Conservation (phyloP, 306 rosid genomes). For the Pueraria montana region DNA sequence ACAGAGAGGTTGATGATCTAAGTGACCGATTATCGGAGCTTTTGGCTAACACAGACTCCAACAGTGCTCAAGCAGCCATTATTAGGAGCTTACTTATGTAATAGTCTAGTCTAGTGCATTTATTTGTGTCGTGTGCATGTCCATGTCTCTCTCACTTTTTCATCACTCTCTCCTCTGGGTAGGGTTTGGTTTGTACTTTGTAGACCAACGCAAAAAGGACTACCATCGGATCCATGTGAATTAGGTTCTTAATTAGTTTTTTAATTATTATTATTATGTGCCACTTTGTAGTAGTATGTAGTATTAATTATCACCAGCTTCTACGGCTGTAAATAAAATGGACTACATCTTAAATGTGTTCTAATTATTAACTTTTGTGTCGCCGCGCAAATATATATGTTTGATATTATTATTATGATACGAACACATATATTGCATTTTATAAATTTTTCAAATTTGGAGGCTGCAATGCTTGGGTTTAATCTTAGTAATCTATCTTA, state of each 20-base stretch:
- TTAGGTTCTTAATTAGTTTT: slow-evolving; percentile 47
- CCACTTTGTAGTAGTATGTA: slow-evolving; percentile 47
- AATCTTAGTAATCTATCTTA: slow-evolving; percentile 41
- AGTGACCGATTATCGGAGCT: slow-evolving; percentile 87
- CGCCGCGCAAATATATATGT: not conserved
- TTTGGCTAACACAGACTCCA: slow-evolving; percentile 72
- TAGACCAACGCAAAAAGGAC: slow-evolving; percentile 47
- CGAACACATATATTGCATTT: not conserved
- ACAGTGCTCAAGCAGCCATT: slow-evolving; percentile 89
- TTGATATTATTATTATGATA: not conserved
- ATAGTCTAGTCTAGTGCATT: slow-evolving; percentile 39
- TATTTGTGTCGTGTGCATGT: slow-evolving; percentile 52
- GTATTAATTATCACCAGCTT: slow-evolving; percentile 46
- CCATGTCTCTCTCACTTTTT: slow-evolving; percentile 41
- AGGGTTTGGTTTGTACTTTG: slow-evolving; percentile 64
- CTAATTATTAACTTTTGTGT: not conserved
- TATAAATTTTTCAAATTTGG: slow-evolving; percentile 47
- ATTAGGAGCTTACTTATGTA: slow-evolving; percentile 91
- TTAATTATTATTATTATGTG: slow-evolving; percentile 27
- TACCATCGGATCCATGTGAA: slow-evolving; percentile 48
- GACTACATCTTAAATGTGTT: slow-evolving; percentile 40
- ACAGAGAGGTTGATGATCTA: slow-evolving; percentile 89
- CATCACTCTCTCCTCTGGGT: slow-evolving; percentile 42
- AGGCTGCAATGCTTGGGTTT: slow-evolving; percentile 44
- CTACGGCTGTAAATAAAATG: slow-evolving; percentile 52